Evolutionary conservation across 345 rosid genomes (phyloP).

Genomic region (Gossypium ekmanianum): DNA sequence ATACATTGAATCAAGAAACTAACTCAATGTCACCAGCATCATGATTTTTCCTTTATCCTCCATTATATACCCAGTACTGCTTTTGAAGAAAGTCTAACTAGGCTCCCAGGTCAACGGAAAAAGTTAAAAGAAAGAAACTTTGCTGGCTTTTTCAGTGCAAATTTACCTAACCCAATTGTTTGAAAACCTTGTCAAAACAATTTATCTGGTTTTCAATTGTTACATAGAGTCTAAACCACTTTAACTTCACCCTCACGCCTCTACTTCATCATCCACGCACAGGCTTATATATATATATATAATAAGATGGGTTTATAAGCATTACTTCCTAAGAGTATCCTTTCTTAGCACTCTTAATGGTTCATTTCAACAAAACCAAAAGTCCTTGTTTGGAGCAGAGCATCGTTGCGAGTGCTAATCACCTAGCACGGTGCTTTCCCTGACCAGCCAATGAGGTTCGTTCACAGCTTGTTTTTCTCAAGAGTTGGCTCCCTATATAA

Average conservation of each 20-base stretch:
- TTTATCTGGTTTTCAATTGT: not conserved
- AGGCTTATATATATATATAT: not conserved
- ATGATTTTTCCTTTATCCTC: not conserved
- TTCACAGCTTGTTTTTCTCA: too few species aligned
- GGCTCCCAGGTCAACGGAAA: too few species aligned
- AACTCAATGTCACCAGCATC: not conserved
- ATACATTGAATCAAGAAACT: slow-evolving; percentile 1
- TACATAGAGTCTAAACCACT: not conserved
- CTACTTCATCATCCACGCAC: not conserved
- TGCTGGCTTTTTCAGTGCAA: not conserved
- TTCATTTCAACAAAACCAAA: not conserved
- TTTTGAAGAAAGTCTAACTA: too few species aligned
- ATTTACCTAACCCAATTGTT: not conserved
- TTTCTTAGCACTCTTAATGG: not conserved
- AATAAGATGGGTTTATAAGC: not conserved
- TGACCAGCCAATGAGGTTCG: not conserved
- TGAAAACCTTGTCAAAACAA: not conserved
- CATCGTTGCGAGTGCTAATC: not conserved
- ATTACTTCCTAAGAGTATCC: not conserved
- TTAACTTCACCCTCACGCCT: not conserved
- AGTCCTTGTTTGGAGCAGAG: not conserved
- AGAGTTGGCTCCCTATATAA: too few species aligned
- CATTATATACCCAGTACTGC: too few species aligned
- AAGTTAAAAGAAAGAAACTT: not conserved
- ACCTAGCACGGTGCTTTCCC: not conserved